phyloP scores from a whole-genome alignment of 192 early-diverging fungal species.

The Coemansia sp. region DNA sequence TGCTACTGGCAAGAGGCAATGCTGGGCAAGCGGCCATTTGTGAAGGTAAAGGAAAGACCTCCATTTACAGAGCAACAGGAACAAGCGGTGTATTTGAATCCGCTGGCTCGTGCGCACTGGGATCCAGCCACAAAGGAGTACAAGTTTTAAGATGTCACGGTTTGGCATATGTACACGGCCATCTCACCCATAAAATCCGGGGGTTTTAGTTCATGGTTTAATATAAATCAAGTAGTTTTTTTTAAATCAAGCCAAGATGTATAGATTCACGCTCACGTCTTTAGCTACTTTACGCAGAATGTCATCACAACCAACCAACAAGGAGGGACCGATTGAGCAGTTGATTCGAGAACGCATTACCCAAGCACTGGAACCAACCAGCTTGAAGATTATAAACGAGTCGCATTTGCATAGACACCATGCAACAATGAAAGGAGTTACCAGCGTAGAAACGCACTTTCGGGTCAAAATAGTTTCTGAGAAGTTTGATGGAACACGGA shows the following conservation, averaged over 20 bases:
- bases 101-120: constrained; percentile 15
- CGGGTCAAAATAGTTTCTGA: constrained; percentile 69
- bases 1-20: constrained; percentile 32
- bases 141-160: neutral
- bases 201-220: neutral
- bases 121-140: constrained; percentile 12
- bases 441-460: constrained; percentile 81
- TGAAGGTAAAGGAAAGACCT: constrained; percentile 22
- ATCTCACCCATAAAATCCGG: no score
- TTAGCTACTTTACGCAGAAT: neutral
- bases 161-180: no score
- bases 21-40: constrained; percentile 33
- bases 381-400: constrained; percentile 75
- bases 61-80: constrained; percentile 26
- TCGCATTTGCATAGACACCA: constrained; percentile 77
- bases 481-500: constrained; percentile 48
- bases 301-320: neutral
- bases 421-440: constrained; percentile 79
- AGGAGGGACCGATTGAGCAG: constrained; percentile 14
- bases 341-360: constrained; percentile 25
- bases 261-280: no score
- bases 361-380: constrained; percentile 55
- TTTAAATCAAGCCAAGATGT: no score
- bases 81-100: constrained; percentile 19
- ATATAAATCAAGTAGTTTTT: neutral